A percentile compares a stretch with the other conserved stretches of the same genome.
phyloP scores from a whole-genome alignment of 2,329 filamentous ascomycete species.

The Claviceps sp. region DNA sequence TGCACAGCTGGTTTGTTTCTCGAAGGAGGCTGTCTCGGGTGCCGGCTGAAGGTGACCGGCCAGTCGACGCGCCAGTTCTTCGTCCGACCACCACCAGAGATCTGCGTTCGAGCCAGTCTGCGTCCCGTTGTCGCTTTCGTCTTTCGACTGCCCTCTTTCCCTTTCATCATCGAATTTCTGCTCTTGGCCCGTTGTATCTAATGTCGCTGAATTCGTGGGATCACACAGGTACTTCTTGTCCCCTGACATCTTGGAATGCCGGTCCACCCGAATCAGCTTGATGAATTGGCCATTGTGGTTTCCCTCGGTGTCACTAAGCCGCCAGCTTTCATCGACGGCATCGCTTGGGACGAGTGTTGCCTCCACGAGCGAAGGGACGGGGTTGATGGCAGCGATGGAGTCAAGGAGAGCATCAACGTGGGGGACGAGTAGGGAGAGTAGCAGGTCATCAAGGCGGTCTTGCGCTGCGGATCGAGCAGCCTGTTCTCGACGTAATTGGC shows the following conservation, averaged over 20 bases:
- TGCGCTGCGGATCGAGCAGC: slow-evolving; percentile 20
- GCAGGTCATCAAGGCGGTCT: slow-evolving; percentile 23
- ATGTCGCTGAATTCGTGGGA: neutral
- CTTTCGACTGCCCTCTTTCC: slow-evolving; percentile 11
- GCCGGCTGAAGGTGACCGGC: slow-evolving; percentile 30
- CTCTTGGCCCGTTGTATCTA: neutral
- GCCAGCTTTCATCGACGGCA: slow-evolving; percentile 25
- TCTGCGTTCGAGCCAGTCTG: neutral
- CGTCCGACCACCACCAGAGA: slow-evolving; percentile 34
- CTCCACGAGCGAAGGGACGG: slow-evolving; percentile 23
- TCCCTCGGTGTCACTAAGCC: slow-evolving; percentile 20
- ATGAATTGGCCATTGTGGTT: slow-evolving; percentile 17
- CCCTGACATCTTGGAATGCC: slow-evolving; percentile 6
- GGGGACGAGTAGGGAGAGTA: slow-evolving; percentile 26
- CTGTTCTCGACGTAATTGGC: slow-evolving; percentile 23
- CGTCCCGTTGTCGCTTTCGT: slow-evolving; percentile 6
- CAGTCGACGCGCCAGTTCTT: slow-evolving; percentile 30
- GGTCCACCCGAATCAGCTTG: slow-evolving; percentile 18
- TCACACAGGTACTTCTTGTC: neutral
- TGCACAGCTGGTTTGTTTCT: slow-evolving; percentile 17
- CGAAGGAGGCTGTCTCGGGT: slow-evolving; percentile 7
- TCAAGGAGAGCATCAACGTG: slow-evolving; percentile 28
- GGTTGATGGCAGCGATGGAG: slow-evolving; percentile 21
- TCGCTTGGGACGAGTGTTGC: slow-evolving; percentile 31
- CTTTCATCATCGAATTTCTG: neutral